Evolutionary conservation across 495 filamentous ascomycete genomes (phyloP).

Genomic region (Daldinia concentrica): DNA sequence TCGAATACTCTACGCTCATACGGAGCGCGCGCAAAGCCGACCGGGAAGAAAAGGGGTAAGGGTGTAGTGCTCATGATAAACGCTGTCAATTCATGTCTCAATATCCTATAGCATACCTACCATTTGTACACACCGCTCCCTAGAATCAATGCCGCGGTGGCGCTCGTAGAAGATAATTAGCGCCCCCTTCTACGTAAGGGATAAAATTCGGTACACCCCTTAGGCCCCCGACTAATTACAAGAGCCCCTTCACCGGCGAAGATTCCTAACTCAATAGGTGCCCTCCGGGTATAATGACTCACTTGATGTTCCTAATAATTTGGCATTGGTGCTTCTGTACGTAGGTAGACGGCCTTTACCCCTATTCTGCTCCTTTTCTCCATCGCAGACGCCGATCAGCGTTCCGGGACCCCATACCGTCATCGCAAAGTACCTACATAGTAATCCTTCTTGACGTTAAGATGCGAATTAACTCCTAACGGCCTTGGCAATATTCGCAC

Average conservation of each 20-base stretch:
- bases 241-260: neutral
- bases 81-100: neutral
- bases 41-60: neutral
- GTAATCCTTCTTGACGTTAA: neutral
- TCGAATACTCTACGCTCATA: no score
- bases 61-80: no score
- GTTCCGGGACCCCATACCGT: neutral
- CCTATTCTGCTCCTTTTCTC: neutral
- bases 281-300: neutral
- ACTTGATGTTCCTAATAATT: neutral
- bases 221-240: neutral
- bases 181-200: constrained; percentile 19
- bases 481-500: no score
- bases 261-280: neutral
- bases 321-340: neutral
- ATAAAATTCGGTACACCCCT: neutral
- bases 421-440: no score
- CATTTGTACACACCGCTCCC: no score
- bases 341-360: neutral
- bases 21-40: neutral
- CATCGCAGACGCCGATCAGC: neutral
- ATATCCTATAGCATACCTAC: neutral
- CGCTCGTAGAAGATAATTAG: constrained; percentile 12
- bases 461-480: neutral
- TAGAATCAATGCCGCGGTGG: neutral